Evolutionary conservation across 345 rosid genomes (phyloP).

Genomic region (Eucalyptus victrix): DNA sequence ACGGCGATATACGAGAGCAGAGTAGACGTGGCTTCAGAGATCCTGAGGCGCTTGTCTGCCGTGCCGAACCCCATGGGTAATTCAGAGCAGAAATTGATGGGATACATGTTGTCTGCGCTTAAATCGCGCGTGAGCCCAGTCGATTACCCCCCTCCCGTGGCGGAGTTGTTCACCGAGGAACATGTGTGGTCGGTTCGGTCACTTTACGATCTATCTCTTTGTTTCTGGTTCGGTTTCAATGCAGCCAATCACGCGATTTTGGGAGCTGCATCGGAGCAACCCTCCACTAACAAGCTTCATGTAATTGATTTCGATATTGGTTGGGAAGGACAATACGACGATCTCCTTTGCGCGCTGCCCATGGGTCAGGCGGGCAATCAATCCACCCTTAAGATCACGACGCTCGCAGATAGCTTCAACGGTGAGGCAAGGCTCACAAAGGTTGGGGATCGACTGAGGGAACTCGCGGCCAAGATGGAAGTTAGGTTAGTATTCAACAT

Average conservation of each 20-base stretch:
- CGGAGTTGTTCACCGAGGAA: no score
- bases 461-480: fast-evolving
- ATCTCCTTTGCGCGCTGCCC: constrained; percentile 49
- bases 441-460: constrained; percentile 19
- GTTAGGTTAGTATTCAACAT: no score
- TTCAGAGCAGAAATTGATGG: no score
- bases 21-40: no score
- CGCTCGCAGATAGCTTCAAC: constrained; percentile 20
- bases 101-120: no score
- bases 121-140: no score
- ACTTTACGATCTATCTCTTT: constrained; percentile 48
- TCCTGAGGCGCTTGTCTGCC: no score
- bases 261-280: constrained; percentile 33
- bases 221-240: constrained; percentile 58
- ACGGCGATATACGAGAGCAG: no score
- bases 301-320: constrained; percentile 76
- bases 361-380: constrained; percentile 20
- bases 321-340: constrained; percentile 38
- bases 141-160: neutral
- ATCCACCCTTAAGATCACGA: constrained; percentile 51
- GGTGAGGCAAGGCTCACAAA: constrained; percentile 29
- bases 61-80: no score
- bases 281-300: constrained; percentile 24
- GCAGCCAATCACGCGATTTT: constrained; percentile 75
- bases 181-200: no score